Evolutionary conservation across 345 rosid species (phyloP).

Genomic region (Syzygium oleosum): DNA sequence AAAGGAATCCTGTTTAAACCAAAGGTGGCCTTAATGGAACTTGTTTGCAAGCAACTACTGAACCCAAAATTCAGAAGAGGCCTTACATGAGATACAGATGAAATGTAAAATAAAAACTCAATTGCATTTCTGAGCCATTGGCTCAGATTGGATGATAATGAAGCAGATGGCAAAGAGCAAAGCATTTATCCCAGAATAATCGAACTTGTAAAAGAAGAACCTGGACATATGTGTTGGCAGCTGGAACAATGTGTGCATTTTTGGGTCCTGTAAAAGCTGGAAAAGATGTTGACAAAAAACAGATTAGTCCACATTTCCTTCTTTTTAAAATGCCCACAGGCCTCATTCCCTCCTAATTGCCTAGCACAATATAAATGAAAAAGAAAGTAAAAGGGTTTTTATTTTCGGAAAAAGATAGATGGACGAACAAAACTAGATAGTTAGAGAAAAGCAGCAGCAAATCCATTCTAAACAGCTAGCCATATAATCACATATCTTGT

Average conservation of each 20-base stretch:
- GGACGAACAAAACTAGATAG: not conserved
- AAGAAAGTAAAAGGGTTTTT: not conserved
- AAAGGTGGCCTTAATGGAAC: not conserved
- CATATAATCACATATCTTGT: slow-evolving; percentile 5
- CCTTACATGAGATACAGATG: not conserved
- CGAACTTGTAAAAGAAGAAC: slow-evolving; percentile 5
- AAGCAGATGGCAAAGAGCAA: not conserved
- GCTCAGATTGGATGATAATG: not conserved
- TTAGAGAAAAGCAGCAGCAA: not conserved
- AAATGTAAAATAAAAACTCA: not conserved
- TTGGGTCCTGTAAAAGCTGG: slow-evolving; percentile 37
- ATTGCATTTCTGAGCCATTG: not conserved
- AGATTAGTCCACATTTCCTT: not conserved
- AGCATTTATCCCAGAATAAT: not conserved
- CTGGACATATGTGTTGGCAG: slow-evolving; percentile 39
- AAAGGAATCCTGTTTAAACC: not conserved
- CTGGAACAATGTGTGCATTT: slow-evolving; percentile 28
- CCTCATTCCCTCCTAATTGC: not conserved
- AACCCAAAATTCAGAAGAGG: not conserved
- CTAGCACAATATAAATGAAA: not conserved
- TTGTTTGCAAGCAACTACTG: not conserved
- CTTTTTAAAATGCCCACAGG: not conserved
- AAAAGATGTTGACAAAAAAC: not conserved
- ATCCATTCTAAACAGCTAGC: slow-evolving; percentile 1
- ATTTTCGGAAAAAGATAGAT: not conserved